These are phyloP conservation scores for Penicillium italicum DNA, from an alignment of 2,329 filamentous ascomycete species.

Conservation along the genomic window DNA sequence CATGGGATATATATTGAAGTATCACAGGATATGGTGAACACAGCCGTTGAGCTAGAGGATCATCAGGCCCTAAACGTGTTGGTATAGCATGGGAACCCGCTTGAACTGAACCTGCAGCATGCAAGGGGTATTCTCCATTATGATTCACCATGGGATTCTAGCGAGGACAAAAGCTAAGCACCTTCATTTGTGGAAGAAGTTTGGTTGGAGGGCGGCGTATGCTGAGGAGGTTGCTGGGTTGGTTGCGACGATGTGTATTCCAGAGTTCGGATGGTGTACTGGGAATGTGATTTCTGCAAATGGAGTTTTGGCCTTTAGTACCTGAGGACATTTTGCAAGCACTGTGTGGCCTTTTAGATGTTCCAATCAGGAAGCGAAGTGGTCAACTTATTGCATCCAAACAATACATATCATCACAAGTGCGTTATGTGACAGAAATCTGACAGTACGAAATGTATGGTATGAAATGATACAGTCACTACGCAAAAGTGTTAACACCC, in stretches of 20 bases:
- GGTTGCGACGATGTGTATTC: constrained; percentile 65
- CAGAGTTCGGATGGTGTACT: constrained; percentile 67
- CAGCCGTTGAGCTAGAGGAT: background rate
- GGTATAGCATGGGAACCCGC: background rate
- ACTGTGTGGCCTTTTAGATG: too few species aligned
- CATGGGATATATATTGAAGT: background rate
- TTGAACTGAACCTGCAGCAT: background rate
- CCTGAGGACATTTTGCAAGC: background rate
- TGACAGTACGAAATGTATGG: too few species aligned
- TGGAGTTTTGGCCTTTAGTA: constrained; percentile 48
- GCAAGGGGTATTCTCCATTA: background rate
- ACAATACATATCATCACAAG: background rate
- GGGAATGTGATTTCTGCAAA: constrained; percentile 71
- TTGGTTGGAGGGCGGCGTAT: constrained; percentile 36
- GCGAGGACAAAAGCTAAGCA: too few species aligned
- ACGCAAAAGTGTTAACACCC: too few species aligned
- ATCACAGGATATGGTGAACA: background rate
- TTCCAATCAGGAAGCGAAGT: too few species aligned
- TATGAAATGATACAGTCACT: too few species aligned
- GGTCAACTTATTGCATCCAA: too few species aligned
- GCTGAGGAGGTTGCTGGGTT: constrained; percentile 65
- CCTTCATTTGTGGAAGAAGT: constrained; percentile 45
- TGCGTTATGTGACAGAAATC: too few species aligned
- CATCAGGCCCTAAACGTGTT: background rate
- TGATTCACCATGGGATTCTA: background rate